Evolutionary conservation across 345 rosid species (phyloP), one percentile per base, ranked within the genome.

Genomic region (Hibiscus mutabilis): DNA sequence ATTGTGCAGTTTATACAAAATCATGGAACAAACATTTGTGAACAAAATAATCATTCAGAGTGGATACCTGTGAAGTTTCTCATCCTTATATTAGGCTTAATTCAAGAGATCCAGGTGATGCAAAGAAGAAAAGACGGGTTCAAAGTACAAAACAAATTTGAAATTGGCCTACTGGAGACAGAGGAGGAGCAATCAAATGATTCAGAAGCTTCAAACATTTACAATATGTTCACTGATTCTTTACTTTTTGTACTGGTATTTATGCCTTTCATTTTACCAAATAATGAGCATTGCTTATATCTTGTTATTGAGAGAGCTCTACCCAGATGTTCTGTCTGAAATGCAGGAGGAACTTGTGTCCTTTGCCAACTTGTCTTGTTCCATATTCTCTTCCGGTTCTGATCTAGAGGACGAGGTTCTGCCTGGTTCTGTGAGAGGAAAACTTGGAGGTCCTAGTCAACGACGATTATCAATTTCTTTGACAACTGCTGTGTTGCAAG

Each of bases 371-470:
- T 69, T 77, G 51, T 89, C 88, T 60, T 91, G 85, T 71, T 86
- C 91, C 22, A 73, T 89, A 77, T 88, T 91, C 79, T 87, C 83
- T 86, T 85, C 86, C 56, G 64, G 68, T 72, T 63, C 56, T 71
- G 81, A 68, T 70, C 66, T 81, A 58, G 87, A 80, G 63, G 82
- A 80, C 66, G 71, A 79, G 33, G 78, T 70, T 76, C 79, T 94
- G 68, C 90, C 98, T 74, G 71, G 88, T 77, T 84, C 96, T 62
- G 87, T 94, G 29, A 82, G 67, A 71, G 98, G 98, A 79, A 94
- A 83, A 81, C 90, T 94, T 68, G 98, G 96, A 60, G 98, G 98
- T 27, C 98, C 91, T 66, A 94, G 97, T 89, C 98, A 91, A 80
- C 94, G 97, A 9, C 87, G 98, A 61, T 78, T 94, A 77, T 83